Base-by-base conservation (phyloP, 257 asterid species). In the Solanum etuberosum region DNA sequence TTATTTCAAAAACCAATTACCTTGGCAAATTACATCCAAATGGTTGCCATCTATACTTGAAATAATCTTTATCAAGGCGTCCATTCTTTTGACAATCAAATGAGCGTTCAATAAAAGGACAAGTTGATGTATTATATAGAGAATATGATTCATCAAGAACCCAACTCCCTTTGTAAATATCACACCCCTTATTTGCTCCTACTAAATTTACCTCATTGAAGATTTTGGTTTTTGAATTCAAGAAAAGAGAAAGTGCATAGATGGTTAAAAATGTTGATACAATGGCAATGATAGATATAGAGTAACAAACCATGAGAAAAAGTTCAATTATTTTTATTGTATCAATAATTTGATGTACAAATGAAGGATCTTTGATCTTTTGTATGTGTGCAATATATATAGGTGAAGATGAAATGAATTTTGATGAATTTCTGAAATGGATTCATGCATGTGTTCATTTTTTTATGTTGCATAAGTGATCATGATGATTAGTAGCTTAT, bases 31-130 rank as follows among this genome's bases (percentile, higher is more conserved):
- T 87, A 67, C 94, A 93, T 27, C 89, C 40, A 18, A n/a, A 5
- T 86, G 95, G 95, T 37, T 91, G 93, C 95, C 95, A 93, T 84
- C 92, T 86, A 51, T 91, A 92, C 42, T 90, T 91, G 88, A 88
- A 92, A 54, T 90, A 92, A 11, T 57, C 83, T 25, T 51, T 70
- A 90, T 93, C 94, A 14, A 91, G 93, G 6, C 95, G 88, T n/a
- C 94, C 94, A 42, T 92, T 90, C 15, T 51, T 87, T 86, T 83
- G 84, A 89, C 96, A 93, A 21, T 90, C 83, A 67, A 91, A 93
- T 77, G 84, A 89, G 0, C 34, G 23, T 34, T 91, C 86, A 42
- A 93, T 68, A 42, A 93, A 93, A 0, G 95, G 93, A 18, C 96
- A 93, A 70, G 81, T 85, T 13, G 61, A 32, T 4, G 92, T 57